A percentile compares a stretch with the other conserved stretches of the same genome.
Conservation (phyloP, 148 eudicot genomes). For the Silene conica region DNA sequence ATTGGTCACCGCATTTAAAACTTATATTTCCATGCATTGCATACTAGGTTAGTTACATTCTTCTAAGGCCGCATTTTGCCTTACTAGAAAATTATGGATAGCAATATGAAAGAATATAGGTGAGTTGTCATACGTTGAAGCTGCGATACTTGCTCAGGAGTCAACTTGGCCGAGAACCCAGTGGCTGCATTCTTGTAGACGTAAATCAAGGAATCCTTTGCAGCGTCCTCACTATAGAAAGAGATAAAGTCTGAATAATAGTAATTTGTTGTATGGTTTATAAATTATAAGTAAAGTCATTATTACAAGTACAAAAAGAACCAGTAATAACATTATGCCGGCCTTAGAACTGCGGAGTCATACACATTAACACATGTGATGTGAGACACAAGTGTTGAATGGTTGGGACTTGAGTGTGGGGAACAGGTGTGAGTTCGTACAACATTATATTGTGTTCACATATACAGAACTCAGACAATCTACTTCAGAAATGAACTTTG, state of each 20-base stretch:
- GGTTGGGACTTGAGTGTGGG: too few relatives aligned
- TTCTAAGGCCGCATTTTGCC: not conserved
- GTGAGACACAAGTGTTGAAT: too few relatives aligned
- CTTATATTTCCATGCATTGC: too few relatives aligned
- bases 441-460: too few relatives aligned
- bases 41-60: not conserved
- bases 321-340: too few relatives aligned
- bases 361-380: too few relatives aligned
- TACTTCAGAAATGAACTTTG: too few relatives aligned
- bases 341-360: too few relatives aligned
- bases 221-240: slow-evolving; percentile 42
- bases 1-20: too few relatives aligned
- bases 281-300: not conserved
- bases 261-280: not conserved
- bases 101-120: not conserved
- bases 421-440: too few relatives aligned
- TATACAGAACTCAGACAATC: too few relatives aligned
- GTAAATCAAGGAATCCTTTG: slow-evolving; percentile 40
- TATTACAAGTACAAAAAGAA: not conserved
- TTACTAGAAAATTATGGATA: not conserved
- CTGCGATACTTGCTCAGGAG: slow-evolving; percentile 41
- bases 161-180: slow-evolving; percentile 57
- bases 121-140: slow-evolving; percentile 33
- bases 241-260: not conserved
- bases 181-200: slow-evolving; percentile 49